These are phyloP conservation scores for Penicillium verrucosum DNA, from an alignment of 2,329 filamentous ascomycete genomes.

Conservation along the genomic window DNA sequence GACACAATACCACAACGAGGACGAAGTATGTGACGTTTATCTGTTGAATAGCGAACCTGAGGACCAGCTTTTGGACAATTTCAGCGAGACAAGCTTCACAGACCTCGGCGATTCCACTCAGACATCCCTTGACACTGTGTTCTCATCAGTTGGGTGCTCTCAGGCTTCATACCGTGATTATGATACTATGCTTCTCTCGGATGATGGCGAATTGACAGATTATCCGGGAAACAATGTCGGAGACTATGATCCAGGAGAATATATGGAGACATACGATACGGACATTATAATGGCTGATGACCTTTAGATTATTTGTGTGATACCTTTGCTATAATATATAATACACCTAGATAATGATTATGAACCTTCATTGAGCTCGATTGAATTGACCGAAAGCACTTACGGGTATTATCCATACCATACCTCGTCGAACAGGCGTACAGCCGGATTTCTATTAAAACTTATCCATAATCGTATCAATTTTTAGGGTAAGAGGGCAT, in stretches of 20 bases:
- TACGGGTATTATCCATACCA: too few species aligned
- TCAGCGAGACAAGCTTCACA: slow-evolving; percentile 11
- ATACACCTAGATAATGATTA: neutral
- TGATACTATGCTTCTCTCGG: neutral
- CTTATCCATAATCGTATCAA: too few species aligned
- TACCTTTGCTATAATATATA: neutral
- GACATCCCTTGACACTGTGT: slow-evolving; percentile 4
- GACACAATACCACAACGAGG: neutral
- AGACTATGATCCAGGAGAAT: neutral
- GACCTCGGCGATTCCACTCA: slow-evolving; percentile 12
- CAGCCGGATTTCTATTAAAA: too few species aligned
- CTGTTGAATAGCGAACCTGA: slow-evolving; percentile 3
- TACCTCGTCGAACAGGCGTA: too few species aligned
- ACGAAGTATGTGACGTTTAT: neutral
- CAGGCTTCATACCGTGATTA: neutral
- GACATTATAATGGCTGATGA: slow-evolving; percentile 3
- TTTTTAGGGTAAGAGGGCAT: neutral
- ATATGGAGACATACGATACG: neutral
- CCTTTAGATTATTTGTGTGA: neutral
- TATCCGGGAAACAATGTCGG: neutral
- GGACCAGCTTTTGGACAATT: slow-evolving; percentile 7
- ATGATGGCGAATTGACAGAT: neutral
- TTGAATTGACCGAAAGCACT: too few species aligned
- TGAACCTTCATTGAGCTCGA: neutral
- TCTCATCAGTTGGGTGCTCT: neutral